These are phyloP conservation scores for Inonotus obliquus DNA, from an alignment of 1,284 basidiomycete genomes.

Conservation along the genomic window DNA sequence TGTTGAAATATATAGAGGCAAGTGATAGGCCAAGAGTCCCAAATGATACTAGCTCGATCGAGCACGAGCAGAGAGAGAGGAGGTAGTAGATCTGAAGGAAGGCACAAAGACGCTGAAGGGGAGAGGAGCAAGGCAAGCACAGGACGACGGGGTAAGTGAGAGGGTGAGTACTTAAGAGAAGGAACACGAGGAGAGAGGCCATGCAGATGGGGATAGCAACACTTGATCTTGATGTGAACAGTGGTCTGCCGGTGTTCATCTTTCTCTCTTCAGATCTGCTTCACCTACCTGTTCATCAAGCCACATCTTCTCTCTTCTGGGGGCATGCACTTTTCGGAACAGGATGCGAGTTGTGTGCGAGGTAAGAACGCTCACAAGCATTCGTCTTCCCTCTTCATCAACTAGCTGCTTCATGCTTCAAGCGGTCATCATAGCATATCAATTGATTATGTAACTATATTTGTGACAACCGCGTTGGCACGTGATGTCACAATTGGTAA, in stretches of 20 bases:
- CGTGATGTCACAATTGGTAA: slow-evolving; percentile 1
- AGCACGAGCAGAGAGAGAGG: background rate
- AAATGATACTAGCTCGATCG: background rate
- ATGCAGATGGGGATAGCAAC: slow-evolving; percentile 15
- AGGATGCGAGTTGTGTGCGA: background rate
- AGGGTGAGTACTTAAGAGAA: slow-evolving; percentile 2
- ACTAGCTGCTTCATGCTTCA: no score
- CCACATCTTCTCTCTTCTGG: background rate
- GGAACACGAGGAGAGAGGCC: background rate
- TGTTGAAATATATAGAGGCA: background rate
- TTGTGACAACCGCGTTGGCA: background rate
- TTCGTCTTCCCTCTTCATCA: no score
- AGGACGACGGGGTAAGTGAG: background rate
- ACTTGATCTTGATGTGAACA: slow-evolving; percentile 12
- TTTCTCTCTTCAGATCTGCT: background rate
- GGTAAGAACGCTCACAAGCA: background rate
- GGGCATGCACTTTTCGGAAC: background rate
- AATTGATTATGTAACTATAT: background rate
- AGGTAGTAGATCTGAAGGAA: background rate
- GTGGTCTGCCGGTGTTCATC: background rate
- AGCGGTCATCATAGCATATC: background rate
- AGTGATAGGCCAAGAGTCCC: background rate
- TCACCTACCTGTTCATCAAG: background rate
- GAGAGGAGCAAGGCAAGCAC: background rate
- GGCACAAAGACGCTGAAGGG: background rate